Conservation (phyloP, 148 eudicot species). For the Diospyros lotus region DNA sequence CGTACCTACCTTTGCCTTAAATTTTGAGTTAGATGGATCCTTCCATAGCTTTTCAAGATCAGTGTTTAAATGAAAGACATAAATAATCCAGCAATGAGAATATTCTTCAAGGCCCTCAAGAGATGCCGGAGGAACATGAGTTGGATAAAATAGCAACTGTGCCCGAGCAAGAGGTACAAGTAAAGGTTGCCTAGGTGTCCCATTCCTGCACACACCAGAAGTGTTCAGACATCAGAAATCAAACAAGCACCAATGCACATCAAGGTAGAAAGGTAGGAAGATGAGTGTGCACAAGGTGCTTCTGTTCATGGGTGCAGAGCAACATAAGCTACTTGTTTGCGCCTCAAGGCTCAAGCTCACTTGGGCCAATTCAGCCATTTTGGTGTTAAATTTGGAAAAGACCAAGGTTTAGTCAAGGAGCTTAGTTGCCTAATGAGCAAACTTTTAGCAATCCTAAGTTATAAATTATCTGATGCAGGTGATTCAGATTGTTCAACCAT, state of each 20-base stretch:
- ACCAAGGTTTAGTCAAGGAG: background rate
- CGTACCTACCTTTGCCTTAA: slow-evolving; percentile 77
- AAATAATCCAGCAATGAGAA: slow-evolving; percentile 92
- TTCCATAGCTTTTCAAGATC: slow-evolving; percentile 91
- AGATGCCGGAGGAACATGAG: slow-evolving; percentile 76
- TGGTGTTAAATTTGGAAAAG: background rate
- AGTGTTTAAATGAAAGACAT: slow-evolving; percentile 89
- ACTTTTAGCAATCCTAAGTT: background rate
- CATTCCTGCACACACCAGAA: slow-evolving; percentile 53
- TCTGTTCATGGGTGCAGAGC: background rate
- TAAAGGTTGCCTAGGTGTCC: slow-evolving; percentile 96
- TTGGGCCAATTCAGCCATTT: background rate
- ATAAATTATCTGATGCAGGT: background rate
- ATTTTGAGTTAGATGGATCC: slow-evolving; percentile 70
- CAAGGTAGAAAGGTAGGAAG: background rate
- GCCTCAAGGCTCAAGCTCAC: background rate
- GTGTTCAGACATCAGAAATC: background rate
- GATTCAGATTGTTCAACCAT: background rate
- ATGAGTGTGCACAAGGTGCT: background rate
- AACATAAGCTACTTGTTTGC: background rate
- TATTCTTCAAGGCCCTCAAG: slow-evolving; percentile 91
- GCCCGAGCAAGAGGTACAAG: slow-evolving; percentile 95
- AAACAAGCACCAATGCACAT: background rate
- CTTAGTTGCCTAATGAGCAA: background rate
- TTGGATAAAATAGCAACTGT: slow-evolving; percentile 59